These are phyloP conservation scores for Coprinopsis sp. DNA, from an alignment of 768 basidiomycete genomes.

Conservation along the genomic window DNA sequence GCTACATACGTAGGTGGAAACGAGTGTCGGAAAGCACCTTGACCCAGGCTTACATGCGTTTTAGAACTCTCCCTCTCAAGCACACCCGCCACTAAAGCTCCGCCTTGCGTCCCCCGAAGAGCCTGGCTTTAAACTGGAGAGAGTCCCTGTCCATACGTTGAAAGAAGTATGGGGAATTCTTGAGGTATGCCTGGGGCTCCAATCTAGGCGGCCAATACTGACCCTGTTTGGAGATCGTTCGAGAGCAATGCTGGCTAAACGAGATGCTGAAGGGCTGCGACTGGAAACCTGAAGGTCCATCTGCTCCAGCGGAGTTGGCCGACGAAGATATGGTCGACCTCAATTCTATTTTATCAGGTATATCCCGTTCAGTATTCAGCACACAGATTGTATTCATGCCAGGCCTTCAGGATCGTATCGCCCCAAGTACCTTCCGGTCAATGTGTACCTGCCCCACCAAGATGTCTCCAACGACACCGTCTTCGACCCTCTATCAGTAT, in stretches of 20 bases:
- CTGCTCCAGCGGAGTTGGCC: conserved; percentile 23
- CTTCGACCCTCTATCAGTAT: conserved; percentile 39
- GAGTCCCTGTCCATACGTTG: conserved; percentile 65
- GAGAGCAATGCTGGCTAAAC: conserved; percentile 84
- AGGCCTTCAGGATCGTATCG: conserved; percentile 40
- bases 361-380: conserved; percentile 9
- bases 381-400: neutral
- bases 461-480: conserved; percentile 31
- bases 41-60: conserved; percentile 1
- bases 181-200: conserved; percentile 42
- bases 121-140: conserved; percentile 69
- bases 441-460: conserved; percentile 53
- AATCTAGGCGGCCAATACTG: neutral
- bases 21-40: neutral
- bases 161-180: conserved; percentile 73
- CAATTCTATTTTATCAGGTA: conserved; percentile 61
- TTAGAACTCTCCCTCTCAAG: conserved; percentile 60
- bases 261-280: conserved; percentile 55
- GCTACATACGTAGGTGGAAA: conserved; percentile 51
- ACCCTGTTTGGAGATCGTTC: conserved; percentile 49
- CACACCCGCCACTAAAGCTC: conserved; percentile 66
- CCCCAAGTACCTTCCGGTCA: conserved; percentile 69
- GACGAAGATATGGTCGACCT: conserved; percentile 48
- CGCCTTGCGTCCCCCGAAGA: conserved; percentile 67
- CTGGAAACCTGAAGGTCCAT: conserved; percentile 56